Base-by-base conservation (phyloP, 495 filamentous ascomycete genomes). In the Lasiosphaeria ovina region DNA sequence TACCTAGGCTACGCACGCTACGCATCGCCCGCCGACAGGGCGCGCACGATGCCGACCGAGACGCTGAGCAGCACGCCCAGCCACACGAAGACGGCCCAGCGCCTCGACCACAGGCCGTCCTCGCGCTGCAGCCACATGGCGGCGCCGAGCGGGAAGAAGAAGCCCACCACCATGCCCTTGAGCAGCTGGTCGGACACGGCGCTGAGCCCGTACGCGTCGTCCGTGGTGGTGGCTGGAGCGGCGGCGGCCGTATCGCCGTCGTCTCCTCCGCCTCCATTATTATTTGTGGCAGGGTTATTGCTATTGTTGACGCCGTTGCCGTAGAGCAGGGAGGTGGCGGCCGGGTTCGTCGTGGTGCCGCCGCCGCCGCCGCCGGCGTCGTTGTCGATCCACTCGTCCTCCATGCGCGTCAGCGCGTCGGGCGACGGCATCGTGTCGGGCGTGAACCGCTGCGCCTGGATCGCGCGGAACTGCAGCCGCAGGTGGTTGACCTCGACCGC, bases 321-420 rank as follows among this genome's bases (percentile, higher is more conserved):
- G 38, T 62, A 64, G 45, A 42, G 8, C 12, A 42, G 44, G 17
- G 10, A 34, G 3, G 42, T 33, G 4, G 6, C n/a, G n/a, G 24
- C 40, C 0, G 40, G 24, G 24, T 24, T 24, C 24, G 24, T 24
- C 1, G 7, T 40, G n/a, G 7, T 9, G 12, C 12, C 12, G 44
- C 62, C 64, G 44, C 77, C 78, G 58, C 86, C 87, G 12, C 12
- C 12, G 44, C 62, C 64, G 44, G 78, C 78, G 58, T 87, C 87
- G 64, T 85, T 86, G 60, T 98, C 94, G 64, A 98, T 88, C 94
- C 94, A 98, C 10, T 87, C 79, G 63, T 98, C 93, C 68, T 98
- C 94, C 61, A 97, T 87, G 61, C 58, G 81, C 69, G 63, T 81
- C 73, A 79, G 71, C 10, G 72, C 73, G 65, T 75, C 72, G 4